Evolutionary conservation across 371 early-diverging fungal species (phyloP).

Genomic region (Vairimorpha apis): DNA sequence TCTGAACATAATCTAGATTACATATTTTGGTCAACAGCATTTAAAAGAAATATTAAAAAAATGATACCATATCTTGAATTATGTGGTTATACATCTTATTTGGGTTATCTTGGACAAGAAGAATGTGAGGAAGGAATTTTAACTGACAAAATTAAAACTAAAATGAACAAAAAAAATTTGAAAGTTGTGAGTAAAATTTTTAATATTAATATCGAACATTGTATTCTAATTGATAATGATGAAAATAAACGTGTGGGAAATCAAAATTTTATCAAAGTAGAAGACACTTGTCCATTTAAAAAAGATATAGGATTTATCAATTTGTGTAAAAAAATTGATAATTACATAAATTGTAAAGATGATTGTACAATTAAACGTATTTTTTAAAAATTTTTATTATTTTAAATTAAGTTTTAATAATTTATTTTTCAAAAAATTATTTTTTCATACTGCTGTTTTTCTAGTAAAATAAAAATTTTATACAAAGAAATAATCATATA

Average conservation of each 20-base stretch:
- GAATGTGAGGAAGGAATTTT: conserved; percentile 35
- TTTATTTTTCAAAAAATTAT: no score
- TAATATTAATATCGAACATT: conserved; percentile 29
- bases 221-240: conserved; percentile 53
- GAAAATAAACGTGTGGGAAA: conserved; percentile 32
- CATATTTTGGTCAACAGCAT: conserved; percentile 57
- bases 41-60: conserved; percentile 49
- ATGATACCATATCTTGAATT: conserved; percentile 27
- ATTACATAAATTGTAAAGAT: conserved; percentile 8
- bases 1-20: conserved; percentile 39
- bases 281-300: conserved; percentile 19
- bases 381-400: no score
- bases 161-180: conserved; percentile 47
- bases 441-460: no score
- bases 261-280: conserved; percentile 37
- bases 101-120: conserved; percentile 24
- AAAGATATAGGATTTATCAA: conserved; percentile 32
- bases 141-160: conserved; percentile 18
- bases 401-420: no score
- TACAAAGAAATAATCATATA: no score
- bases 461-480: no score
- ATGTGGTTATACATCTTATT: conserved; percentile 27
- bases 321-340: conserved; percentile 14
- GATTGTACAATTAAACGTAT: no score
- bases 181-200: conserved; percentile 21